Base-by-base conservation (phyloP, 2,329 filamentous ascomycete species). In the Diaporthe citriasiana region DNA sequence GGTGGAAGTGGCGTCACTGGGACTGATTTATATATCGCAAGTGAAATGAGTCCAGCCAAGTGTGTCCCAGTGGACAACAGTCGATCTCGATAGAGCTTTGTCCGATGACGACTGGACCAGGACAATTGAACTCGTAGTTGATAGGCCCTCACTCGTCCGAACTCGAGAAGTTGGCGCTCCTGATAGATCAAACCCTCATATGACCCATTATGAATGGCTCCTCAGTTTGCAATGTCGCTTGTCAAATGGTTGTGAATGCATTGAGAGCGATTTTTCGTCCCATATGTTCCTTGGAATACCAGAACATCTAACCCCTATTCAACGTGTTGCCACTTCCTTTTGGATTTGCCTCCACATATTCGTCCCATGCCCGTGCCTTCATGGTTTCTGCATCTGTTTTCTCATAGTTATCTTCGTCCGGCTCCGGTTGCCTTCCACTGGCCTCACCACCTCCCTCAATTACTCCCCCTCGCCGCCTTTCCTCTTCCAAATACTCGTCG, bases 401-500 rank as follows among this genome's bases (percentile, higher is more conserved):
- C n/a, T 95, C 94, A 75, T 94, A 85, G 81, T 98, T 91, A 81
- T 99, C 97, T 85, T 98, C 97, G 81, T 99, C 94, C 8, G 94
- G 89, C 82, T 95, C 92, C 1, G 92, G 90, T 76, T 88, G 87
- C 35, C 90, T 85, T 22, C 89, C 90, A 78, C 92, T 93, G 77
- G 93, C 90, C 79, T 94, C 93, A 25, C 95, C 95, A 40, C 95
- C 95, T 47, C 95, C 97, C 80, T 98, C 93, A 72, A 98, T 94
- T 74, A 99, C 95, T 27, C 94, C 94, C 22, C 97, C 97, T 76
- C 94, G 88, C 77, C 90, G 89, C 80, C 90, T 89, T 85, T 98
- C 97, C 83, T 98, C 96, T 70, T 97, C 97, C 22, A 99, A 87
- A 80, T 98, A 99, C 85, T 99, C 97, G 78, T 99, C 97, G 76